Conservation (phyloP, 2,329 filamentous ascomycete species). For the Orbilia quercus region DNA sequence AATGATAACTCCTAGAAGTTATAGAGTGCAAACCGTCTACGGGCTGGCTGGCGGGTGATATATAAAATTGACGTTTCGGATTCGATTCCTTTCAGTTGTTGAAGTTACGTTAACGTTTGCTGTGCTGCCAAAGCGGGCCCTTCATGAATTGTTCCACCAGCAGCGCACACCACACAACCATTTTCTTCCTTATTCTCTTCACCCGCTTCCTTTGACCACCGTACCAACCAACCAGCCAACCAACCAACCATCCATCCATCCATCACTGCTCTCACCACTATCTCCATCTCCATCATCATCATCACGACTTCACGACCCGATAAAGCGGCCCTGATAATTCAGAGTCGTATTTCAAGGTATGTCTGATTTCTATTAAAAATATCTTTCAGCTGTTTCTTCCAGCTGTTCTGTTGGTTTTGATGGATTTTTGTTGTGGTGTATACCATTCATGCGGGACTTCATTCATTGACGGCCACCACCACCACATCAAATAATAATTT, state of each 20-base stretch:
- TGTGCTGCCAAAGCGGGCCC: slow-evolving; percentile 34
- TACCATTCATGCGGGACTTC: neutral
- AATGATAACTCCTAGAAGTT: slow-evolving; percentile 1
- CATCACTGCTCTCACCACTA: no score
- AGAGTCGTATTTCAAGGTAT: slow-evolving; percentile 9
- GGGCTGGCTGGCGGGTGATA: slow-evolving; percentile 5
- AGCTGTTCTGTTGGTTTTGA: slow-evolving; percentile 27
- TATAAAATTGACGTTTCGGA: slow-evolving; percentile 53
- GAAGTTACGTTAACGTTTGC: slow-evolving; percentile 50
- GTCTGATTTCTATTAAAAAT: slow-evolving; percentile 19
- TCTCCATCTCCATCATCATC: slow-evolving; percentile 21
- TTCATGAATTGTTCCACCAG: slow-evolving; percentile 38
- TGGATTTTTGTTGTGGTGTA: slow-evolving; percentile 12
- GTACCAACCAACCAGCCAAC: no score
- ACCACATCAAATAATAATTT: slow-evolving; percentile 34
- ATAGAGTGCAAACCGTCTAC: neutral
- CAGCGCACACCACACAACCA: slow-evolving; percentile 34
- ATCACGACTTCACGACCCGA: slow-evolving; percentile 10
- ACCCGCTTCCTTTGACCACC: slow-evolving; percentile 30
- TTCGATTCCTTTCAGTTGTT: slow-evolving; percentile 54
- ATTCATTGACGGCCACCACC: no score
- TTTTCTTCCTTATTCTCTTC: slow-evolving; percentile 48
- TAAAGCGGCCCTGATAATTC: slow-evolving; percentile 10
- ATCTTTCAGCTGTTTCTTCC: slow-evolving; percentile 3
- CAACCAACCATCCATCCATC: no score